A percentile compares a stretch with the other conserved stretches of the same genome.
phyloP scores from a whole-genome alignment of 768 basidiomycete genomes.

The Rhodotorula babjevae region DNA sequence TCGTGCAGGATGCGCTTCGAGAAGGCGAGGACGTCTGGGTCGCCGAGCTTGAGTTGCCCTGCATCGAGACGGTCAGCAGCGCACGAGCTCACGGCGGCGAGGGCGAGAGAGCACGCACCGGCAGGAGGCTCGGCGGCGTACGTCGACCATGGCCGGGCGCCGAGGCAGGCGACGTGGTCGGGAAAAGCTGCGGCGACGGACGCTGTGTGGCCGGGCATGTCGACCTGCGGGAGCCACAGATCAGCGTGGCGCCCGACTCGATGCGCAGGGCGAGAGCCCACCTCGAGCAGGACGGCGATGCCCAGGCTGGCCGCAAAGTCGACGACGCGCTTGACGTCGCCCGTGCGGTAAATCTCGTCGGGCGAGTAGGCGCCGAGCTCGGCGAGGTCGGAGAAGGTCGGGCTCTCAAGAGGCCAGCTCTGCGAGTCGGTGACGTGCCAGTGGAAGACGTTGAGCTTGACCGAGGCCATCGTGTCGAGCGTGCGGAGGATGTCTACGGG shows the following conservation, averaged over 20 bases:
- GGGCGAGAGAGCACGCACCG: slow-evolving; percentile 71
- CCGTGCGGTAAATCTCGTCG: slow-evolving; percentile 54
- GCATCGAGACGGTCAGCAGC: slow-evolving; percentile 38
- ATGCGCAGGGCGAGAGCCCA: too few species aligned
- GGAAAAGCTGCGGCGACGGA: slow-evolving; percentile 63
- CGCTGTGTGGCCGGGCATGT: slow-evolving; percentile 76
- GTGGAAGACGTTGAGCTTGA: slow-evolving; percentile 74
- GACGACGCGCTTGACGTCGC: slow-evolving; percentile 60
- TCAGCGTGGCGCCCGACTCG: too few species aligned
- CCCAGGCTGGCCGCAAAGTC: slow-evolving; percentile 70
- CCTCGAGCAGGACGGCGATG: slow-evolving; percentile 63
- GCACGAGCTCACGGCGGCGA: slow-evolving; percentile 50
- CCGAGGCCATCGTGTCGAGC: slow-evolving; percentile 70
- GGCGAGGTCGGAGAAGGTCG: slow-evolving; percentile 60
- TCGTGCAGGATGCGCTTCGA: slow-evolving; percentile 56
- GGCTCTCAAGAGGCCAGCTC: slow-evolving; percentile 64
- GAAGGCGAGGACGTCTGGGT: slow-evolving; percentile 47
- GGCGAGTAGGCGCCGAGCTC: slow-evolving; percentile 60
- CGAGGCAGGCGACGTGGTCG: slow-evolving; percentile 64
- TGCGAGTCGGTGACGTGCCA: slow-evolving; percentile 80
- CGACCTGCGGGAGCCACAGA: slow-evolving; percentile 56
- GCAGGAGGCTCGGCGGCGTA: slow-evolving; percentile 61
- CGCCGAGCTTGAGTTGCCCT: not conserved
- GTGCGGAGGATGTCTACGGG: slow-evolving; percentile 59
- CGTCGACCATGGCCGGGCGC: slow-evolving; percentile 47